Base-by-base conservation (phyloP, 495 filamentous ascomycete genomes). In the Rostrohypoxylon terebratum region DNA sequence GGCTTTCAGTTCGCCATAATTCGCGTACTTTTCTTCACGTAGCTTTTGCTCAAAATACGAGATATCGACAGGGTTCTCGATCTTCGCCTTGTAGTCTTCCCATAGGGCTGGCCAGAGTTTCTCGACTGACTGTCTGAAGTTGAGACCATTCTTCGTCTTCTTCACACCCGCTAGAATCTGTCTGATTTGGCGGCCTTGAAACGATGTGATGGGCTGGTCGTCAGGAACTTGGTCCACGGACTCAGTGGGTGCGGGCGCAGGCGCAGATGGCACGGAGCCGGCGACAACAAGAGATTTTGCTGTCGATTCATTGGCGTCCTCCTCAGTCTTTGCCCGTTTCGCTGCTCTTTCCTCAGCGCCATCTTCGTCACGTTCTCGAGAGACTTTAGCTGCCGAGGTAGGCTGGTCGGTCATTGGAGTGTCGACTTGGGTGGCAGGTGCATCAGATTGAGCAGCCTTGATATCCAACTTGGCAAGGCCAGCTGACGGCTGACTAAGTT, bases 1-100 rank as follows among this genome's bases (percentile, higher is more conserved):
- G 14, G 83, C 80, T 38, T 90, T 83, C 73, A 94, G 88, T 14
- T 85, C 89, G 47, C 90, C 85, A 75, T 98, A 98, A 53, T 84
- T 77, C 18, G 78, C 68, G 73, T 95, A 92, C 45, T 87, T 79
- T 23, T 76, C 72, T n/a, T 83, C 83, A 71, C 91, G 93, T 5
- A 98, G 80, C 69, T 92, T 94, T 40, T 77, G 81, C 71, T 98
- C 96, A 77, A 98, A 92, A 1, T 89, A 91, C 51, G 84, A 84
- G 11, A 99, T 85, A 77, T 98, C 96, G 85, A 95, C 93, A 0
- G 94, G 94, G 0, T 89, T 84, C 20, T 87, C 86, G 68, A 99
- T 87, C 70, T 92, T 87, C 2, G 85, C 83, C 2, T 81, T 83
- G 77, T 99, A 99, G 70, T 94, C 89, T 1, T 77, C 76, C 77